Base-by-base conservation (phyloP, 306 rosid species). In the Fagus crenata region DNA sequence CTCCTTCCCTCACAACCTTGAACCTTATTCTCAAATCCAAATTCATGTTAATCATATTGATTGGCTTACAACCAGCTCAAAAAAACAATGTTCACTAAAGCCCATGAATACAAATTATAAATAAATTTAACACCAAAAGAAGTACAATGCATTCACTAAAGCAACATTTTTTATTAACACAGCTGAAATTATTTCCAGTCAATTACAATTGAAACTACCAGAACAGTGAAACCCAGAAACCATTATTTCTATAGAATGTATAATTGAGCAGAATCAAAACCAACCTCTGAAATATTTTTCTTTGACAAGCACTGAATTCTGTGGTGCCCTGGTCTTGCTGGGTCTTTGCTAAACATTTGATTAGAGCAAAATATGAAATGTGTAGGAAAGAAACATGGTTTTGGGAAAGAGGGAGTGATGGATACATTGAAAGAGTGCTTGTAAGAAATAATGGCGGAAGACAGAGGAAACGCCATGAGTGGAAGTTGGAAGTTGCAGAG, bases 401-500 rank as follows among this genome's bases (percentile, higher is more conserved):
- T 59, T 37, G 61, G 49, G 67, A 77, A 15, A 5, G 49, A 70
- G 32, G 74, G 65, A 70, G 82, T 65, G 53, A 65, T 3, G 59
- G 74, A 75, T 59, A 78, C 56, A 81, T 85, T 75, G 78, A 85
- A 39, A 58, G 76, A 76, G 69, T 73, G 86, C 75, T 82, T 87
- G 78, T 69, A 81, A 41, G 85, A 78, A 75, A 72, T 1, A 39
- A 70, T 22, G 87, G 87, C 80, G 69, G 90, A 81, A 67, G 90
- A 86, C 70, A 87, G 64, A 77, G 86, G 77, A 71, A 90, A 84
- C 72, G 97, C 90, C 97, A 92, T 92, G 33, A 71, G 72, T 41
- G 56, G 82, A 69, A 51, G 53, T 68, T 86, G 56, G 76, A 31
- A 69, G 81, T 68, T 54, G 80, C 74, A 17, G 78, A 40, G 68